Conservation (phyloP, 129 eudicot genomes). For the Flaveria bidentis region DNA sequence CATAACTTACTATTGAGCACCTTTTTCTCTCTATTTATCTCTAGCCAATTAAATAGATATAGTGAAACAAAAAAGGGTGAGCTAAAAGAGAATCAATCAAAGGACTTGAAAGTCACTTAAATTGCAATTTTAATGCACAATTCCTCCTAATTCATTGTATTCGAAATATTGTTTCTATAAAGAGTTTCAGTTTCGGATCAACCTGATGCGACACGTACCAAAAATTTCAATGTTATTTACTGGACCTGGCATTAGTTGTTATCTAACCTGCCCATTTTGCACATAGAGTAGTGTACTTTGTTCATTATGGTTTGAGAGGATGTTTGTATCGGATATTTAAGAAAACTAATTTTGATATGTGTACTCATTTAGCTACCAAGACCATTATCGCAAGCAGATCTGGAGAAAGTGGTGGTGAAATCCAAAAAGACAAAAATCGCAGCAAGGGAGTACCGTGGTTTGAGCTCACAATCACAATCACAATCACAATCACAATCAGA, state of each 20-base stretch:
- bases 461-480: conserved; percentile 46
- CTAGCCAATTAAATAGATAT: not conserved
- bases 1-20: too few relatives aligned
- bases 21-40: not conserved
- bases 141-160: too few relatives aligned
- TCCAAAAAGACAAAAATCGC: conserved; percentile 67
- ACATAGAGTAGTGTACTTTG: too few relatives aligned
- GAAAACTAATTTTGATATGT: conserved; percentile 12
- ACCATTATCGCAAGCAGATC: conserved; percentile 67
- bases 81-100: not conserved
- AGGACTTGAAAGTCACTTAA: not conserved
- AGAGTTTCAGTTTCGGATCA: not conserved
- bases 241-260: not conserved
- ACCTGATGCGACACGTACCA: not conserved
- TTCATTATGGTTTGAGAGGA: not conserved
- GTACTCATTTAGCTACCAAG: conserved; percentile 57
- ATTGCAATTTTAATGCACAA: not conserved
- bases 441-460: conserved; percentile 58
- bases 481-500: conserved; percentile 49
- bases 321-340: not conserved
- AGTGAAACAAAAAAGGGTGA: not conserved
- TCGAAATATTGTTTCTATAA: not conserved
- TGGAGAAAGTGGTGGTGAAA: conserved; percentile 66
- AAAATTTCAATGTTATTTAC: not conserved
- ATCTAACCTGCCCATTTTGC: not conserved